Conservation (phyloP, 2,329 filamentous ascomycete genomes). For the Acrocalymma vagum region DNA sequence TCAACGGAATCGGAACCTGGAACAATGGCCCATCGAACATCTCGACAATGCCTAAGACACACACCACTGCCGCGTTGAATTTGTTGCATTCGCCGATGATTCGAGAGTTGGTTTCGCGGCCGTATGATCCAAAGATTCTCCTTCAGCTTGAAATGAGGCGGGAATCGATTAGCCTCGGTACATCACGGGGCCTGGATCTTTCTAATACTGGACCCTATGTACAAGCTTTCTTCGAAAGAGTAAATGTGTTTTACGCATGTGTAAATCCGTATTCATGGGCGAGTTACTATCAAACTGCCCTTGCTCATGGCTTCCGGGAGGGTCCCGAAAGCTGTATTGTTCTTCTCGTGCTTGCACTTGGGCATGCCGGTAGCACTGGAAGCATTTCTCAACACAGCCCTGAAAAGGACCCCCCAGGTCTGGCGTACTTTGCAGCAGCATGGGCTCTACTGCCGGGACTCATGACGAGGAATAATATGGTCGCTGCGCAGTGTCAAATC, state of each 20-base stretch:
- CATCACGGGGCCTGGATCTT: conserved; percentile 72
- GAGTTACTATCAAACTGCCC: conserved; percentile 76
- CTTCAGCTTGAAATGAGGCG: conserved; percentile 83
- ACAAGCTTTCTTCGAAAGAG: conserved; percentile 80
- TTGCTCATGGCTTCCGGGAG: conserved; percentile 78
- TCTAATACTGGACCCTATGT: conserved; percentile 79
- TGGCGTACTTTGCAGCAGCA: conserved; percentile 82
- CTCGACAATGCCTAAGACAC: conserved; percentile 85
- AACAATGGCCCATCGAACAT: conserved; percentile 71
- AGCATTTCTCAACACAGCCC: conserved; percentile 77
- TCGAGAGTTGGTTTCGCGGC: conserved; percentile 76
- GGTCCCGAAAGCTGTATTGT: conserved; percentile 86
- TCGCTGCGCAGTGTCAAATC: conserved; percentile 82
- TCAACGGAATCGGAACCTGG: conserved; percentile 75
- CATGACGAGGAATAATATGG: conserved; percentile 80
- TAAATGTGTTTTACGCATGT: conserved; percentile 87
- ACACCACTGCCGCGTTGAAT: conserved; percentile 82
- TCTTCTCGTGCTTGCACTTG: conserved; percentile 78
- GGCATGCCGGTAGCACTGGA: conserved; percentile 77
- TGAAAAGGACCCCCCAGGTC: conserved; percentile 75
- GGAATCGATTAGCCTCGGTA: conserved; percentile 70
- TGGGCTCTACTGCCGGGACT: conserved; percentile 80
- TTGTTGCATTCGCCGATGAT: conserved; percentile 84
- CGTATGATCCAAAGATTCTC: conserved; percentile 82
- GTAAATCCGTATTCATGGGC: conserved; percentile 85